Percentiles rank a stretch among this genome's conserved stretches.
Evolutionary conservation across 176 grass and related monocot species (phyloP).

Genomic region (Juncus effusus): DNA sequence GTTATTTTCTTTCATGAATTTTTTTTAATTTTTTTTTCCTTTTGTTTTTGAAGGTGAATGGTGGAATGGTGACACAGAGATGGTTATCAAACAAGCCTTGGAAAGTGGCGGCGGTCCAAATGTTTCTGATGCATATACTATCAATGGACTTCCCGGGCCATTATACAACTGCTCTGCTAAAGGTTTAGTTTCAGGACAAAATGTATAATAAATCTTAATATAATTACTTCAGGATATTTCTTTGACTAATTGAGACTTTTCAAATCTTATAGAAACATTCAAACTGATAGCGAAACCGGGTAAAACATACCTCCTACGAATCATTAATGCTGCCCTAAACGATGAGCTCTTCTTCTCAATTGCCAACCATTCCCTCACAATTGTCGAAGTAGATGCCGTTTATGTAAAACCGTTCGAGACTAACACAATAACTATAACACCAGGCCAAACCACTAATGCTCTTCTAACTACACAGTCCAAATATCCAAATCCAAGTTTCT

Average conservation of each 20-base stretch:
- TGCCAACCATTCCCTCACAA: constrained; percentile 55
- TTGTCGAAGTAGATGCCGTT: constrained; percentile 64
- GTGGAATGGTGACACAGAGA: constrained; percentile 2
- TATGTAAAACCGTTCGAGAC: constrained; percentile 58
- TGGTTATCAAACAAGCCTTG: not conserved
- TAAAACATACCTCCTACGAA: constrained; percentile 58
- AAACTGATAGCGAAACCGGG: constrained; percentile 53
- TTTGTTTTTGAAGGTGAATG: not conserved
- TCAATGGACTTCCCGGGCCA: constrained; percentile 22
- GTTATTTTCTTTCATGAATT: not conserved
- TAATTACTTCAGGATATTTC: not conserved
- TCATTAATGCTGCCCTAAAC: constrained; percentile 69
- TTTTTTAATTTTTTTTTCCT: not conserved
- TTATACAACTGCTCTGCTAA: constrained; percentile 16
- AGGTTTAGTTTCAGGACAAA: not conserved
- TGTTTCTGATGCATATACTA: constrained; percentile 2
- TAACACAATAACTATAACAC: constrained; percentile 42
- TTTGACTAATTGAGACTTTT: not conserved
- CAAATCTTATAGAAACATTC: constrained; percentile 39
- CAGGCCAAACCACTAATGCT: constrained; percentile 66
- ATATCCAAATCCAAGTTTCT: constrained; percentile 40
- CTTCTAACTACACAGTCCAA: constrained; percentile 45
- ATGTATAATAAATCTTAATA: too few species aligned
- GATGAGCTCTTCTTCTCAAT: constrained; percentile 72
- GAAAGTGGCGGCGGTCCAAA: not conserved